A percentile compares a stretch with the other conserved stretches of the same genome.
These are phyloP conservation scores for Brettanomyces nanus DNA, from an alignment of 805 yeast species.

Conservation along the genomic window DNA sequence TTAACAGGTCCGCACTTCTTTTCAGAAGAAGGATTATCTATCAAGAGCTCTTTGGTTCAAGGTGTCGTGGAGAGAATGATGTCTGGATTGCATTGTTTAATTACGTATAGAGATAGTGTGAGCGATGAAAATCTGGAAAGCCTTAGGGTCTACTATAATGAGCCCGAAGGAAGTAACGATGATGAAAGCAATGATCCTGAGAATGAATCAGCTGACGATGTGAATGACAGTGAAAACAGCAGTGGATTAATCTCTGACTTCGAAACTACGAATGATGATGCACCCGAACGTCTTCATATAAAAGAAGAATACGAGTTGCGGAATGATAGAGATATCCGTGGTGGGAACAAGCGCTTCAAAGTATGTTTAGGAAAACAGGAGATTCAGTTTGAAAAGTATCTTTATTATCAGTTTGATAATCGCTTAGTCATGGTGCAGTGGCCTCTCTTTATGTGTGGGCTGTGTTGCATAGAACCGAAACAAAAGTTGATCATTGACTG, in stretches of 20 bases:
- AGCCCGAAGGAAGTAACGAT: not conserved
- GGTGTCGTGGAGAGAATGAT: conserved; percentile 27
- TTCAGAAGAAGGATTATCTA: conserved; percentile 16
- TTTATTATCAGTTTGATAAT: conserved; percentile 27
- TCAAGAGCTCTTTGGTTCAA: conserved; percentile 19
- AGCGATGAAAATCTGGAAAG: conserved; percentile 10
- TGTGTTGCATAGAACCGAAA: conserved; percentile 23
- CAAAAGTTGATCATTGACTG: conserved; percentile 28
- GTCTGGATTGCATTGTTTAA: conserved; percentile 18
- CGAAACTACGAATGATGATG: conserved; percentile 3
- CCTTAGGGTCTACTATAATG: conserved; percentile 14
- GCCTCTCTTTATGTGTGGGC: conserved; percentile 29
- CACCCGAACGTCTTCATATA: conserved; percentile 1
- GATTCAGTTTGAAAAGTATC: conserved; percentile 20
- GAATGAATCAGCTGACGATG: not conserved
- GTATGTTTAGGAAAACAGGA: conserved; percentile 5
- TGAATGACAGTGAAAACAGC: not conserved
- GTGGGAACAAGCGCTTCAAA: conserved; percentile 2
- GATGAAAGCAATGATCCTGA: not conserved
- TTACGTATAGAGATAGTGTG: conserved; percentile 12
- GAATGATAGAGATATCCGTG: conserved; percentile 3
- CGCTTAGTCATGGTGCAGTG: conserved; percentile 30
- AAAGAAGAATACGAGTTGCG: not conserved
- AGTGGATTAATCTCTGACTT: not conserved
- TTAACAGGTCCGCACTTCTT: conserved; percentile 24